Conservation (phyloP, 495 filamentous ascomycete species). For the Podospora appendiculata region DNA sequence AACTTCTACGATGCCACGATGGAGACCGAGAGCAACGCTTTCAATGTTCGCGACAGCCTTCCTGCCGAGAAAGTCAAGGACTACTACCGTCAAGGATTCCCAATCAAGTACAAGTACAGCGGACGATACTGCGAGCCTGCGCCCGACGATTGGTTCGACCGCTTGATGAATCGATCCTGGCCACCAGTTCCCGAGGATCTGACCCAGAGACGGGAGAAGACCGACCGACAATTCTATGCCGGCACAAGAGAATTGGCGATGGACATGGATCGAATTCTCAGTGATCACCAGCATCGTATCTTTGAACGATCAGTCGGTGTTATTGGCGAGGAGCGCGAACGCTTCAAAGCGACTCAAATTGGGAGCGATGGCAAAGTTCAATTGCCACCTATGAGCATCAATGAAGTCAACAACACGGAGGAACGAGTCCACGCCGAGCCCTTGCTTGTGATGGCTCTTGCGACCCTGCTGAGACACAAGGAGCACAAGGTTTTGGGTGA, state of each 20-base stretch:
- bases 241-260: constrained; percentile 19
- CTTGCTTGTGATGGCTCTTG: constrained; percentile 31
- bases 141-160: constrained; percentile 1
- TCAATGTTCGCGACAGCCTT: constrained; percentile 11
- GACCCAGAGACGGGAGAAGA: constrained; percentile 4
- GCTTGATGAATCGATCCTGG: not conserved
- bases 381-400: constrained; percentile 7
- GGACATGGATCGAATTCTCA: constrained; percentile 10
- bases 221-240: constrained; percentile 26
- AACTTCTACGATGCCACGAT: not conserved
- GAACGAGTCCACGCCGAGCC: constrained; percentile 23
- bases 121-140: constrained; percentile 3
- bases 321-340: constrained; percentile 20
- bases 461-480: constrained; percentile 23
- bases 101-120: constrained; percentile 6
- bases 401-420: constrained; percentile 26
- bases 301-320: constrained; percentile 17
- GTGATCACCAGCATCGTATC: constrained; percentile 14
- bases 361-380: constrained; percentile 11
- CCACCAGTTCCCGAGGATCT: not conserved
- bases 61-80: constrained; percentile 6
- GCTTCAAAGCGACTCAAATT: not conserved
- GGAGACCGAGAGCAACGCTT: too few relatives aligned
- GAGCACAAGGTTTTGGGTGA: constrained; percentile 3
- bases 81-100: constrained; percentile 12